Base-by-base conservation (phyloP, 768 basidiomycete species). In the Suillus tomentosus region DNA sequence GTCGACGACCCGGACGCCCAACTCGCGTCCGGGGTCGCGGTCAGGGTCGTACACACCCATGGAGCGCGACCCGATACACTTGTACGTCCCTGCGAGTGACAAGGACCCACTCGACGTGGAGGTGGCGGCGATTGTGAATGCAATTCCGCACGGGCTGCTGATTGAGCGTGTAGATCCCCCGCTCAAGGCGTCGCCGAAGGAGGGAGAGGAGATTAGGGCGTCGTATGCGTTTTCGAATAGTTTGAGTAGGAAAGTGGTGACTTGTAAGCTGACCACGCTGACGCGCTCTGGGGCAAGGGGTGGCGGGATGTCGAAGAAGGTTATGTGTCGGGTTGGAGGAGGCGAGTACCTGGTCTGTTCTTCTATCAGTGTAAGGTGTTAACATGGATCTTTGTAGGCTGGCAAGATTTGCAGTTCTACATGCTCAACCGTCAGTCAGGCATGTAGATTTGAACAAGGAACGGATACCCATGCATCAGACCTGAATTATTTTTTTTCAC, bases 311-410 rank as follows among this genome's bases (percentile, higher is more conserved):
- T 80, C 81, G 68, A 93, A 90, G 85, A 95, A 94, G 77, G 94
- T 95, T 37, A 91, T 96, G 89, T 93, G 90, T 77, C 87, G 94
- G 65, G 90, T 95, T 66, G 94, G 94, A 54, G 92, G 91, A 76
- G 92, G 92, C 88, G 67, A 71, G 87, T 80, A 7, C 60, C 54
- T 64, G 65, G 0, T 17, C 6, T 22, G 31, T 3, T 47, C 61
- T 15, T 65, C 72, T 1, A 68, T 39, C 5, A 39, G 24, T 61
- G 36, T 3, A n/a, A 47, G 6, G 17, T 48, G 14, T 39, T 54
- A 2, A 39, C 60, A 43, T 42, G 56, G 60, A 53, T 43, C 53
- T 64, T 51, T 64, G 53, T 71, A 88, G 90, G 90, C 47, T 92
- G 90, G 91, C 91, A 92, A 70, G 90, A 92, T 78, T 79, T 93